Evolutionary conservation across 805 yeast species (phyloP).

Genomic region (Candida sakaeoensis): DNA sequence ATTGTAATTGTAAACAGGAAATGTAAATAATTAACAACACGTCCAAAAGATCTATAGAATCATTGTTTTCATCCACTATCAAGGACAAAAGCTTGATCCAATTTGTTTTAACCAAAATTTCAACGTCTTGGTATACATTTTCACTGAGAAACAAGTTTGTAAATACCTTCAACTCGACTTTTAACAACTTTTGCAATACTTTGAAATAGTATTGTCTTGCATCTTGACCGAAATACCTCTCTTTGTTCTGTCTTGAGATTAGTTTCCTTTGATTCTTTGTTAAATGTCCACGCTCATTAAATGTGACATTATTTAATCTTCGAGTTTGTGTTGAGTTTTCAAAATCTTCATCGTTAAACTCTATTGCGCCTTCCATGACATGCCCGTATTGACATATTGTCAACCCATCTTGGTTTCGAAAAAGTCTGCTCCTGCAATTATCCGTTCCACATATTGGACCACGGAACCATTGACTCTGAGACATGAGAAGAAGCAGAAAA

Average conservation of each 20-base stretch:
- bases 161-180: slow-evolving; percentile 36
- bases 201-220: slow-evolving; percentile 43
- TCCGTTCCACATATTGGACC: slow-evolving; percentile 89
- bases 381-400: slow-evolving; percentile 89
- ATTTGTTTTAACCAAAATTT: slow-evolving; percentile 25
- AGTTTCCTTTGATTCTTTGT: slow-evolving; percentile 17
- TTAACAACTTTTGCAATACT: slow-evolving; percentile 50
- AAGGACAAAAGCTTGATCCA: slow-evolving; percentile 26
- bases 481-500: slow-evolving; percentile 1
- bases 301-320: slow-evolving; percentile 30
- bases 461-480: slow-evolving; percentile 41
- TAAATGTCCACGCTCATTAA: slow-evolving; percentile 23
- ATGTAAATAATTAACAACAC: slow-evolving; percentile 44
- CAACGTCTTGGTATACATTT: slow-evolving; percentile 16
- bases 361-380: slow-evolving; percentile 75
- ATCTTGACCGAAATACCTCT: slow-evolving; percentile 42
- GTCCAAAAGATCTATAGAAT: slow-evolving; percentile 20
- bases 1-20: slow-evolving; percentile 43
- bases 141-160: slow-evolving; percentile 11
- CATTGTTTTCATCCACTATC: slow-evolving; percentile 5
- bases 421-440: slow-evolving; percentile 79
- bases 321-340: slow-evolving; percentile 53
- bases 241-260: slow-evolving; percentile 10
- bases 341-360: slow-evolving; percentile 80
- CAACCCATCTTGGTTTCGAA: slow-evolving; percentile 71